These are phyloP conservation scores for Thecaphora thlaspeos DNA, from an alignment of 1,284 basidiomycete species.

Conservation along the genomic window DNA sequence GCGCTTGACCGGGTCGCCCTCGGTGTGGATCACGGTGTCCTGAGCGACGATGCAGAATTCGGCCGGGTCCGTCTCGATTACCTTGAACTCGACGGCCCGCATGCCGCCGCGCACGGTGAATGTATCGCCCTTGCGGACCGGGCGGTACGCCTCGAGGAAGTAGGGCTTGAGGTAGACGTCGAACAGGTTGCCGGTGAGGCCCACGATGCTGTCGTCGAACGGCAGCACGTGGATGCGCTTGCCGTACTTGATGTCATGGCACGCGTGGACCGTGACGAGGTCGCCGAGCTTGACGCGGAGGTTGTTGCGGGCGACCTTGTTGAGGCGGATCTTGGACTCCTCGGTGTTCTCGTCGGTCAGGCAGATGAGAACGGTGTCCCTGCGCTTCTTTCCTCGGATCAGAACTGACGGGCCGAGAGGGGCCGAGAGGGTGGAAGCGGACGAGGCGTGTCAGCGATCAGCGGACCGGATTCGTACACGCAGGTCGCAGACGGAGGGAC, in stretches of 20 bases:
- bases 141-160: conserved; percentile 98
- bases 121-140: conserved; percentile 92
- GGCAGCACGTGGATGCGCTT: conserved; percentile 96
- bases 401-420: too few species aligned
- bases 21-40: conserved; percentile 93
- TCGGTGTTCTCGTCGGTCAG: conserved; percentile 93
- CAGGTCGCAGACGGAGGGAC: not conserved
- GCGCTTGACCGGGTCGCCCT: conserved; percentile 97
- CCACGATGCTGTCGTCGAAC: conserved; percentile 97
- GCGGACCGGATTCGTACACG: too few species aligned
- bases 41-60: conserved; percentile 97
- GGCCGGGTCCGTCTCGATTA: conserved; percentile 83
- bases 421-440: too few species aligned
- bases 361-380: conserved; percentile 87
- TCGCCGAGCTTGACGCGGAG: conserved; percentile 96
- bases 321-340: conserved; percentile 95
- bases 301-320: conserved; percentile 98
- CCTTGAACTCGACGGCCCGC: conserved; percentile 88
- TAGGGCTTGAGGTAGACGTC: conserved; percentile 98
- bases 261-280: conserved; percentile 90
- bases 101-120: conserved; percentile 91
- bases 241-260: conserved; percentile 98
- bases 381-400: conserved; percentile 79
- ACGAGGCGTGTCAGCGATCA: too few species aligned
- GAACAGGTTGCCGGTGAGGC: conserved; percentile 93